Evolutionary conservation across 2,329 filamentous ascomycete species (phyloP), one percentile per base, ranked within the genome.

Genomic region (Chaetomiaceae sp.): DNA sequence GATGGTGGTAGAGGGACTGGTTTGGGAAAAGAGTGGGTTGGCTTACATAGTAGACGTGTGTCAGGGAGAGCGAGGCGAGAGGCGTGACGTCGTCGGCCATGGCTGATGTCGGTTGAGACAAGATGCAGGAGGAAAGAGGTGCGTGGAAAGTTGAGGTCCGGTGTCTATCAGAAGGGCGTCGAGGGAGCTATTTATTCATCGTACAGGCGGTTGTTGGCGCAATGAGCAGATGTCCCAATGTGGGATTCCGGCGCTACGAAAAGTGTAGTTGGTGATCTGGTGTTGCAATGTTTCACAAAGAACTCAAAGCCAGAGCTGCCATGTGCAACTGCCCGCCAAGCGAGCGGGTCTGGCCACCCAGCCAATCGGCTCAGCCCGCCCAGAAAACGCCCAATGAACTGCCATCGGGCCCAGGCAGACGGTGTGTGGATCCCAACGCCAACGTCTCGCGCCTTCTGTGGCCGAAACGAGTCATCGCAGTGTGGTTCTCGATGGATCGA

Each of bases 11-110:
- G 26, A 33, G 41, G 32, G 32, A n/a, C 30, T 27, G 38, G 24
- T 7, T 30, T 11, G n/a, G 24, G 18, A 12, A 27, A n/a, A n/a
- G 37, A 15, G 26, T 24, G 22, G 22, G 22, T 5, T 5, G 42
- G 67, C 80, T 62, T 70, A 94, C 90, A 75, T 97, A 97, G 72
- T 93, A 88, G 58, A 97, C 90, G 70, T 97, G 91, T 10, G 93
- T 97, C 57, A 98, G 71, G 42, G 91, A 95, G 51, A 98, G 78
- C 19, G 91, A 97, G 42, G 90, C 88, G 47, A 97, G 73, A 33
- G 86, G 81, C 32, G 62, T 61, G 19, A 65, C 55, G 53, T 75
- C 69, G 58, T 67, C 65, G 24, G 66, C 58, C 68, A 71, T 71
- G 32, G 27, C 42, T 38, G 38, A 24, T 5, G 6, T 24, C 9